A percentile compares a stretch with the other conserved stretches of the same genome.
Conservation (phyloP, 148 eudicot species). For the Rhododendron simsii region DNA sequence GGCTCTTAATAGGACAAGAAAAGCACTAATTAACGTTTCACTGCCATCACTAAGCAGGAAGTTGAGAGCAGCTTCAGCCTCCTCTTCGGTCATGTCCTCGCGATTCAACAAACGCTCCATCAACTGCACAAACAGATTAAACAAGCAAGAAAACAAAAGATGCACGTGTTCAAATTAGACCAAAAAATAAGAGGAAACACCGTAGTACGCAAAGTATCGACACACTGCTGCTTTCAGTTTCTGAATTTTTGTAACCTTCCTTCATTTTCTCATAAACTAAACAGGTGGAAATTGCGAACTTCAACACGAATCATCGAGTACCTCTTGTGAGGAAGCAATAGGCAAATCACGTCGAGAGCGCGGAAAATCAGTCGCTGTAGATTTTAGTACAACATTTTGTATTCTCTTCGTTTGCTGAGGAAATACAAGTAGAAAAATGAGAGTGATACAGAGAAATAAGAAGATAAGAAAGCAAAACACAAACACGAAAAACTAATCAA, state of each 20-base stretch:
- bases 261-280: conserved; percentile 3
- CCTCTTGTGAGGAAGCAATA: conserved; percentile 4
- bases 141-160: not conserved
- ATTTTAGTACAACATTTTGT: not conserved
- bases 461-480: not conserved
- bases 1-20: conserved; percentile 76
- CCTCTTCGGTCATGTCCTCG: conserved; percentile 56
- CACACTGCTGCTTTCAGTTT: not conserved
- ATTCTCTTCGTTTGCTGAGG: not conserved
- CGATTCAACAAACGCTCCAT: conserved; percentile 48
- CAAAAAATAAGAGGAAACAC: not conserved
- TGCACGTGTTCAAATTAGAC: not conserved
- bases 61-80: conserved; percentile 69
- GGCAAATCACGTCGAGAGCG: not conserved
- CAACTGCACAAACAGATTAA: conserved; percentile 40
- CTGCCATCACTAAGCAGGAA: conserved; percentile 56
- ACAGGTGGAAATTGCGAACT: not conserved
- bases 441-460: not conserved
- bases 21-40: conserved; percentile 71
- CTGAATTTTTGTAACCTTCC: not conserved
- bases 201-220: not conserved
- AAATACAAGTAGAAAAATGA: not conserved
- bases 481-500: not conserved
- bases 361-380: not conserved
- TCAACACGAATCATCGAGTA: not conserved